Evolutionary conservation across 2,329 filamentous ascomycete genomes (phyloP).

Genomic region (Colletotrichum sp.): DNA sequence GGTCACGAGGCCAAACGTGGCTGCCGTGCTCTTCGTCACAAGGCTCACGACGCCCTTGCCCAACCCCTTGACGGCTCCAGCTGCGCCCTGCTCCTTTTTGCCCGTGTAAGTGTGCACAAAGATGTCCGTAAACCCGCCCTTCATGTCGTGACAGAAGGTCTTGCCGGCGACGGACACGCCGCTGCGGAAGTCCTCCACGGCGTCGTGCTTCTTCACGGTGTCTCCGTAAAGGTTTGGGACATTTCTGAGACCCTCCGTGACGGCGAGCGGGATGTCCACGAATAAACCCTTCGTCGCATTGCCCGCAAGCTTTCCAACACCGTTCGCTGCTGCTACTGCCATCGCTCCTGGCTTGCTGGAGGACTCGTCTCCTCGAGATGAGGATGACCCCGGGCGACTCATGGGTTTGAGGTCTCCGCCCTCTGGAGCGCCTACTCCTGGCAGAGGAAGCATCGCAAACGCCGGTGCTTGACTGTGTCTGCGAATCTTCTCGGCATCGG

Average conservation of each 20-base stretch:
- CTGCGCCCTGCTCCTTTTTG: slow-evolving; percentile 17
- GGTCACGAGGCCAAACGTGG: slow-evolving; percentile 14
- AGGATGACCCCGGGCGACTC: neutral
- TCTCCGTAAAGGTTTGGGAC: slow-evolving; percentile 23
- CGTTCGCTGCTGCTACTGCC: slow-evolving; percentile 39
- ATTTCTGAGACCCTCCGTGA: slow-evolving; percentile 22
- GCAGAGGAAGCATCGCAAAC: slow-evolving; percentile 9
- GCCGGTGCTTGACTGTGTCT: slow-evolving; percentile 7
- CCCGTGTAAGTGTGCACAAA: slow-evolving; percentile 19
- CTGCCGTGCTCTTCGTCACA: slow-evolving; percentile 19
- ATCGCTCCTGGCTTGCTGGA: neutral
- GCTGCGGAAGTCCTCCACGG: slow-evolving; percentile 17
- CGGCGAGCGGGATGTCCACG: slow-evolving; percentile 22
- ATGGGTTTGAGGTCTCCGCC: neutral
- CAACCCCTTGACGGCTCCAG: slow-evolving; percentile 20
- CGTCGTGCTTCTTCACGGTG: slow-evolving; percentile 11
- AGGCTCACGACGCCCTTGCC: slow-evolving; percentile 19
- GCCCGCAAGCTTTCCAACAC: slow-evolving; percentile 60
- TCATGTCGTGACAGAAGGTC: slow-evolving; percentile 17
- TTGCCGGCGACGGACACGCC: slow-evolving; percentile 20
- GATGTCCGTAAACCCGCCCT: slow-evolving; percentile 19
- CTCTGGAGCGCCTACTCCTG: slow-evolving; percentile 2
- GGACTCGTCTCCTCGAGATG: neutral
- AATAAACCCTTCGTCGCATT: slow-evolving; percentile 68
- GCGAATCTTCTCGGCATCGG: neutral